Evolutionary conservation across 345 rosid genomes (phyloP), one percentile per base, ranked within the genome.

Genomic region (Passiflora organensis): DNA sequence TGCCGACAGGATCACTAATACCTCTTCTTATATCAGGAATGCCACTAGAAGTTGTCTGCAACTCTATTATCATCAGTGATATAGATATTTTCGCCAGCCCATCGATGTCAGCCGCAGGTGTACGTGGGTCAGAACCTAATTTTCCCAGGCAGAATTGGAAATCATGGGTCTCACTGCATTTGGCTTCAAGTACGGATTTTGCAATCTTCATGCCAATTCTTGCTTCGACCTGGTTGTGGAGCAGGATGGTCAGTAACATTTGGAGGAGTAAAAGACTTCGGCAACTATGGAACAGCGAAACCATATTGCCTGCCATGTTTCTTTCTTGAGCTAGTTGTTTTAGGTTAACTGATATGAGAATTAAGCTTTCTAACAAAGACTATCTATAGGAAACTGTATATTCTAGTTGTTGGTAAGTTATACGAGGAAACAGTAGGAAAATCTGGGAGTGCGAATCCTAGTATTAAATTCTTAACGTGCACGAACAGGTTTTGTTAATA

Each of bases 141-240:
- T 1, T 34, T 5, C 32, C 22, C 1, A 11, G 1, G 36, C 36
- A 37, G 24, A 58, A 47, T 10, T 11, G 15, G 13, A 6, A 34
- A 32, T 34, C 62, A 9, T 36, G 45, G 3, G 44, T 22, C 22
- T 46, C 32, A n/a, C 36, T 14, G 62, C 62, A 58, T 8, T 44
- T 46, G 6, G 13, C 15, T 8, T 39, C 22, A 6, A 55, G n/a
- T n/a, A n/a, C n/a, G n/a, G n/a, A n/a, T n/a, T n/a, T n/a, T n/a
- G n/a, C n/a, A n/a, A n/a, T n/a, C n/a, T n/a, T n/a, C n/a, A n/a
- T n/a, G n/a, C 14, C 23, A 38, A 2, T 1, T 41, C 16, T 15
- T 2, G 10, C 15, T 14, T 22, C 21, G 45, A 18, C 28, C 18
- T 32, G 15, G 42, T 16, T 51, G 19, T n/a, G 6, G 9, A 16